Evolutionary conservation across 1,139 yeast species (phyloP).

Genomic region (Cylindricascospora bacillispora): DNA sequence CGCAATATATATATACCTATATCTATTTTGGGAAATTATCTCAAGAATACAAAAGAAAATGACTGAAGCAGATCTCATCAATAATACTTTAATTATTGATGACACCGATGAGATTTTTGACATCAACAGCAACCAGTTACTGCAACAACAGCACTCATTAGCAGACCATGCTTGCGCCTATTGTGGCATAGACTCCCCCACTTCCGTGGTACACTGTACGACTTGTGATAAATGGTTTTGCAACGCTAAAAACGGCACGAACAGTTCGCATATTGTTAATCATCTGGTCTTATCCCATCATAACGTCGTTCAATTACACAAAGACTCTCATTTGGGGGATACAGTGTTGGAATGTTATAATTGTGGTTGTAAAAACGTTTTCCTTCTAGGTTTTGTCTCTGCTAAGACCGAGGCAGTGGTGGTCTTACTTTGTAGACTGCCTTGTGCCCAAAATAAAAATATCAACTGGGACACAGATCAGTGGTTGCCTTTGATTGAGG

Average conservation of each 20-base stretch:
- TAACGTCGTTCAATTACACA: conserved; percentile 60
- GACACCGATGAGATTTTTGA: too few species aligned
- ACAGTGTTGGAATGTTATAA: conserved; percentile 79
- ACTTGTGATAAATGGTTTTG: conserved; percentile 85
- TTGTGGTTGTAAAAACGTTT: conserved; percentile 76
- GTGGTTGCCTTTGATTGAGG: conserved; percentile 82
- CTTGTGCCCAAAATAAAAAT: conserved; percentile 72
- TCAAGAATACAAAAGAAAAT: too few species aligned
- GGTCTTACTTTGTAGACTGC: conserved; percentile 76
- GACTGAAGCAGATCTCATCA: too few species aligned
- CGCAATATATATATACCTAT: too few species aligned
- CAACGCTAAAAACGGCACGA: conserved; percentile 50
- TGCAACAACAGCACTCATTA: too few species aligned
- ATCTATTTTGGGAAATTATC: too few species aligned
- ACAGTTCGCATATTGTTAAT: conserved; percentile 72
- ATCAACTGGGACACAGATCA: conserved; percentile 75
- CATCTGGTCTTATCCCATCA: conserved; percentile 79
- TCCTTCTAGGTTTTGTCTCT: conserved; percentile 74
- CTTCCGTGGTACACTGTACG: conserved; percentile 64
- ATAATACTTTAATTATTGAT: too few species aligned
- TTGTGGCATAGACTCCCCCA: conserved; percentile 61
- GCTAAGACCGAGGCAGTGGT: conserved; percentile 83
- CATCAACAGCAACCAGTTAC: too few species aligned
- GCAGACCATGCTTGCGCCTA: conserved; percentile 47
- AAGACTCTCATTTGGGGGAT: conserved; percentile 74